phyloP scores from a whole-genome alignment of 2,329 filamentous ascomycete genomes.

The Dactylellina haptotyla region DNA sequence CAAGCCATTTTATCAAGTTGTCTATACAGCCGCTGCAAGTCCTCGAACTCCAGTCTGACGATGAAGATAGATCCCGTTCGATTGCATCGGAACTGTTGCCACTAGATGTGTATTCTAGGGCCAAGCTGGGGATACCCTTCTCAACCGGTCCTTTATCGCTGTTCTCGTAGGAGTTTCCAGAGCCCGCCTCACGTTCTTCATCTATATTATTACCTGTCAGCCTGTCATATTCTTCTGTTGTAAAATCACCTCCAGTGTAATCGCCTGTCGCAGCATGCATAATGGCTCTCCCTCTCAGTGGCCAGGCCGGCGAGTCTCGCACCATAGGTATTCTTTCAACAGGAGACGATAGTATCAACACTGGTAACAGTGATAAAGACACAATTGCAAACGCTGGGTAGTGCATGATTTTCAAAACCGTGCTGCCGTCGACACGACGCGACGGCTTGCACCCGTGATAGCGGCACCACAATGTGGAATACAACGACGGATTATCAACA shows the following conservation, averaged over 20 bases:
- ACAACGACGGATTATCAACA: background rate
- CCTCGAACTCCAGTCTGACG: slow-evolving; percentile 15
- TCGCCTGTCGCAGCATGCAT: slow-evolving; percentile 9
- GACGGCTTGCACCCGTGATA: background rate
- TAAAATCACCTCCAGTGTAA: slow-evolving; percentile 23
- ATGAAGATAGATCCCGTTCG: slow-evolving; percentile 9
- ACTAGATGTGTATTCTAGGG: background rate
- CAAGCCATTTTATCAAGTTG: slow-evolving; percentile 21
- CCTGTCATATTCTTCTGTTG: slow-evolving; percentile 28
- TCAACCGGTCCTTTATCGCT: slow-evolving; percentile 22
- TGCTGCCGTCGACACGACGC: slow-evolving; percentile 1
- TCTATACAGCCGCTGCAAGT: slow-evolving; percentile 21
- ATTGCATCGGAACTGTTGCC: background rate
- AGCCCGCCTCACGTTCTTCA: slow-evolving; percentile 2
- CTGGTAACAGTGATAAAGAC: slow-evolving; percentile 15
- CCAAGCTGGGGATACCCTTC: slow-evolving; percentile 2
- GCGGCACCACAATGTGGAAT: background rate
- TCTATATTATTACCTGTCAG: slow-evolving; percentile 34
- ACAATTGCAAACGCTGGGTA: background rate
- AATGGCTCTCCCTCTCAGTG: slow-evolving; percentile 6
- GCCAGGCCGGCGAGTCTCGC: background rate
- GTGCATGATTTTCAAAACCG: slow-evolving; percentile 32
- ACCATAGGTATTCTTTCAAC: background rate
- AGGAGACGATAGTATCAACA: slow-evolving; percentile 6
- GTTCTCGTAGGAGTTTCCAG: background rate